Evolutionary conservation across 306 rosid species (phyloP), one percentile per base, ranked within the genome.

Genomic region (Hippophae tibetana): DNA sequence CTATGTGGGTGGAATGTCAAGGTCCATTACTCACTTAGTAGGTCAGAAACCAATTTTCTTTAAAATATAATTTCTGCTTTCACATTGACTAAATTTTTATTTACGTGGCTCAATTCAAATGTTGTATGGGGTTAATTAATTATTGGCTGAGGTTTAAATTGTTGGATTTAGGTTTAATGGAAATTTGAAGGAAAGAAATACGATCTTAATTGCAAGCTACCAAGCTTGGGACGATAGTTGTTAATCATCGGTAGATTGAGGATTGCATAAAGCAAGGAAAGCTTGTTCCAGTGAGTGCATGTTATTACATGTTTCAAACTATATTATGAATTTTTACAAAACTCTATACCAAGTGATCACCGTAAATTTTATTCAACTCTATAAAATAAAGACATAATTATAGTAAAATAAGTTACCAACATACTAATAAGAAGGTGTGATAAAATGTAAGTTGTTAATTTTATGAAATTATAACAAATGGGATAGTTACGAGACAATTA

Each of bases 191-290:
- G 96, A 44, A 83, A 43, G 71, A 87, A 83, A 62, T 85, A 73
- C 60, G 69, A 74, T 42, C 71, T 85, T 56, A n/a, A n/a, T n/a
- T n/a, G n/a, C n/a, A n/a, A n/a, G 95, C 98, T 5, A 65, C 47
- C 45, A 85, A 75, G 78, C 69, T 78, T 10, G 56, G 65, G 43
- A 76, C 73, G 25, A 43, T 52, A 47, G 52, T 83, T 52, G 84
- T 87, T 7, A 92, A 85, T 81, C 98, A 87, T 56, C 75, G 72
- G 14, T 92, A 96, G 98, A 47, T 92, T 64, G 98, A 85, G 73
- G 96, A 87, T n/a, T 92, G 95, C 69, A 62, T 92, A 43, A 81
- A 61, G 74, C 86, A 76, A 63, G 78, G 87, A 68, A 80, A 60
- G 77, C 82, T 83, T 58, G 82, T 92, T 43, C 82, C 85, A 3